Base-by-base conservation (phyloP, 768 basidiomycete species). In the Lactarius pseudohatsudake region DNA sequence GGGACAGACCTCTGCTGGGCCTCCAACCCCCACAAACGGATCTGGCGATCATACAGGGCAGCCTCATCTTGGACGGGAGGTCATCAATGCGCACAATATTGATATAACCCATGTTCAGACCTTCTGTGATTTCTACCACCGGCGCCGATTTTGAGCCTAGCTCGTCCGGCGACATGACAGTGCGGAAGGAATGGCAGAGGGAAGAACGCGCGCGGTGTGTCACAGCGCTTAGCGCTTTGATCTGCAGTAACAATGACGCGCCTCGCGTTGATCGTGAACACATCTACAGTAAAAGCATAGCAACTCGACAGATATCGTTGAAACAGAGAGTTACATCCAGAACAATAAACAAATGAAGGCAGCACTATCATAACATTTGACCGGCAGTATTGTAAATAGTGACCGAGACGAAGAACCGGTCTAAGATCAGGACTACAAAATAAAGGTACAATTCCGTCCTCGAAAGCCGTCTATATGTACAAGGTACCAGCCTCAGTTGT, bases 21-120 rank as follows among this genome's bases (percentile, higher is more conserved):
- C 76, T 98, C 97, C 50, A 98, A 85, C 55, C 97, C 97, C 97
- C 97, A 99, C 71, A 98, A 79, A 36, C 96, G 87, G 80, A 98
- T 97, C 77, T 98, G 96, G 32, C 96, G 88, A 76, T 98, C 97
- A 76, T 98, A 97, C 30, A 97, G 83, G 16, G 91, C 92, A n/a
- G 86, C 87, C 71, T 89, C 84, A 72, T 85, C 84, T 85, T 65
- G 53, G 30, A 36, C 32, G 56, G 26, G 67, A 40, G 43, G 32
- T 64, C 34, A 54, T 28, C 50, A 38, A 65, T 32, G 38, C 20
- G 15, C 32, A 10, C 34, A 57, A 45, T 18, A 32, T 34, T 22
- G 57, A 43, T 40, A 30, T 26, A 40, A 16, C 20, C n/a, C 36
- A n/a, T 26, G 28, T 50, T 41, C 69, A 56, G 41, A 72, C 74